Evolutionary conservation across 345 rosid species (phyloP), one percentile per base, ranked within the genome.

Genomic region (Pseudoturritis turrita): DNA sequence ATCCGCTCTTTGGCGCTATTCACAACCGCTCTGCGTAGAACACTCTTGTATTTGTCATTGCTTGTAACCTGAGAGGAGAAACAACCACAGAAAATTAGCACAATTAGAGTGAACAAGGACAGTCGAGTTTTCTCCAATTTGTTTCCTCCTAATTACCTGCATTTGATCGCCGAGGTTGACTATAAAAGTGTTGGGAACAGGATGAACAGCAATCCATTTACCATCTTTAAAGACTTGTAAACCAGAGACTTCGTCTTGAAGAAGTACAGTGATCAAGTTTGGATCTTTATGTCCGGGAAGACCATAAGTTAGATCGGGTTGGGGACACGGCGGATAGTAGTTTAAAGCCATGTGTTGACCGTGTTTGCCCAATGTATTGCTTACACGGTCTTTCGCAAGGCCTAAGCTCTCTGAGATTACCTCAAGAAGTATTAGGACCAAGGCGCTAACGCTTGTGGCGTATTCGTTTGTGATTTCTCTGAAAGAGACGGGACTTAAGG

Each of bases 281-380:
- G 84, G 84, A 63, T 89, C 98, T 3, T 91, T 84, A 60, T 92
- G 96, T 13, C 87, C 83, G 0, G 96, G 98, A 56, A 89, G 56
- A 15, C 96, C 92, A 45, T 70, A 88, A 0, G 95, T 88, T 10
- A 92, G 81, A 33, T 88, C 88, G 0, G 92, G 98, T 55, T 87
- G 77, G 0, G 95, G 98, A 71, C 96, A 89, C 0, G 88, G 84
- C 0, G 96, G 95, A 49, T 92, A 92, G 78, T 85, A 89, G 83
- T 92, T 92, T 52, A 92, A 62, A 8, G 96, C 88, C 91, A 92
- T 81, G 80, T 88, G 92, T 53, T 92, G 98, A 14, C 85, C 98
- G 11, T 92, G 89, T 56, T 74, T 73, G 29, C 86, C 73, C 28
- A 87, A 14, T 14, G 36, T 73, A 46, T 80, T 77, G 25, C 72